Percentiles rank a stretch among this genome's conserved stretches.
Evolutionary conservation across 2,329 filamentous ascomycete species (phyloP).

Genomic region (Purpureocillium lavendulum): DNA sequence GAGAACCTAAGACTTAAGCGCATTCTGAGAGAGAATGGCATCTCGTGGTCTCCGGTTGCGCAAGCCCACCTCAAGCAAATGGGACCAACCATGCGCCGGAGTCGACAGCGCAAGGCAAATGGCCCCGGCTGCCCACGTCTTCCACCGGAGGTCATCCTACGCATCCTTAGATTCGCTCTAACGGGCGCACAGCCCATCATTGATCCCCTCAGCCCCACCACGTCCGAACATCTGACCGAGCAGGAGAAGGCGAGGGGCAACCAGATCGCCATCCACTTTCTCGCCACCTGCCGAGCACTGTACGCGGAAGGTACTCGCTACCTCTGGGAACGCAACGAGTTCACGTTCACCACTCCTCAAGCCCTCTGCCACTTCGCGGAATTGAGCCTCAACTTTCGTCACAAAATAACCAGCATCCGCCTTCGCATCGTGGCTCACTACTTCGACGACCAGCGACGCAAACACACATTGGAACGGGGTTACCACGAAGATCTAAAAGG

Average conservation of each 20-base stretch:
- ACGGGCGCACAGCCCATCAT: constrained; percentile 40
- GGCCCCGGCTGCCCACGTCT: constrained; percentile 30
- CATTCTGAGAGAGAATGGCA: constrained; percentile 42
- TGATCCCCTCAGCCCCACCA: constrained; percentile 41
- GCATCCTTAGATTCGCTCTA: constrained; percentile 42
- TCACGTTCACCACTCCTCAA: constrained; percentile 45
- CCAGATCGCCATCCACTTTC: constrained; percentile 43
- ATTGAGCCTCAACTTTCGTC: constrained; percentile 31
- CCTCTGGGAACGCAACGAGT: constrained; percentile 44
- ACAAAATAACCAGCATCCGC: constrained; percentile 31
- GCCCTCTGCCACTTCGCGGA: constrained; percentile 41
- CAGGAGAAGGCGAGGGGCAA: constrained; percentile 34
- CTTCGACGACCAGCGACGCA: constrained; percentile 41
- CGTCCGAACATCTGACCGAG: constrained; percentile 32
- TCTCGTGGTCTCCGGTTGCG: constrained; percentile 37
- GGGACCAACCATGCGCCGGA: constrained; percentile 23
- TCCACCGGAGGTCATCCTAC: constrained; percentile 43
- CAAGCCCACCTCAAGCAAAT: constrained; percentile 22
- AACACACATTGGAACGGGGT: constrained; percentile 30
- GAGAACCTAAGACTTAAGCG: constrained; percentile 43
- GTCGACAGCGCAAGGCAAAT: constrained; percentile 18
- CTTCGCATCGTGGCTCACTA: constrained; percentile 48
- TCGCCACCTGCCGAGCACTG: constrained; percentile 42
- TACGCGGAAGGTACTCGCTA: constrained; percentile 38
- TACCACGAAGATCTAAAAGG: constrained; percentile 36